Evolutionary conservation across 2,329 filamentous ascomycete genomes (phyloP), one percentile per base, ranked within the genome.

Genomic region (Trichoderma hamatum): DNA sequence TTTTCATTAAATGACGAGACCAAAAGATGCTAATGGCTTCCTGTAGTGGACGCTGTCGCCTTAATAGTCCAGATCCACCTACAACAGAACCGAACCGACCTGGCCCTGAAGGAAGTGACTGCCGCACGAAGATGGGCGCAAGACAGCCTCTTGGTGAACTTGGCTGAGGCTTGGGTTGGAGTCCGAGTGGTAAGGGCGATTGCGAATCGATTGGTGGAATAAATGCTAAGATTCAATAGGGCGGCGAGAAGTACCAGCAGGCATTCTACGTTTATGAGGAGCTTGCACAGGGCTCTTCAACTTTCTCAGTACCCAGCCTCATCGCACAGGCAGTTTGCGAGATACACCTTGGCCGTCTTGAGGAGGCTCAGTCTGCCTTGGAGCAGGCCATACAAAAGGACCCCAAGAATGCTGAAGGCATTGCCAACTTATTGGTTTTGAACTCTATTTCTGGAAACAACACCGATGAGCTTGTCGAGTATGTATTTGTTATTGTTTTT

Each of bases 261-360:
- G 91, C 95, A 21, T 98, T 97, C 82, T 98, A 99, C 84, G 95
- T 98, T 71, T 98, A 93, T 76, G 95, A 98, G 81, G 96, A 99
- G 81, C 88, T 98, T 60, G 95, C 96, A 5, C 93, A 97, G 77
- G 90, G 92, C 32, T 91, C 94, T 2, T 89, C 92, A 36, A 94
- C 92, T 21, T 90, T 93, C 60, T 92, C 92, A 19, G 85, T 90
- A 64, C 85, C 90, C 73, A 91, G 89, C 21, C 87, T 97, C 67
- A 89, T 97, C 70, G 90, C 93, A 24, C 96, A 98, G 82, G 95
- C 94, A 30, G 89, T 98, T 30, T 91, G 93, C 28, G 95, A 99
- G 80, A 83, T 98, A 65, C 96, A 98, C 77, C 89, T 98, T 32
- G 94, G 94, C 62, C 89, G 96, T 60, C 82, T 92, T 51, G 93